Evolutionary conservation across 2,329 filamentous ascomycete genomes (phyloP).

Genomic region (Pseudocercospora cruenta): DNA sequence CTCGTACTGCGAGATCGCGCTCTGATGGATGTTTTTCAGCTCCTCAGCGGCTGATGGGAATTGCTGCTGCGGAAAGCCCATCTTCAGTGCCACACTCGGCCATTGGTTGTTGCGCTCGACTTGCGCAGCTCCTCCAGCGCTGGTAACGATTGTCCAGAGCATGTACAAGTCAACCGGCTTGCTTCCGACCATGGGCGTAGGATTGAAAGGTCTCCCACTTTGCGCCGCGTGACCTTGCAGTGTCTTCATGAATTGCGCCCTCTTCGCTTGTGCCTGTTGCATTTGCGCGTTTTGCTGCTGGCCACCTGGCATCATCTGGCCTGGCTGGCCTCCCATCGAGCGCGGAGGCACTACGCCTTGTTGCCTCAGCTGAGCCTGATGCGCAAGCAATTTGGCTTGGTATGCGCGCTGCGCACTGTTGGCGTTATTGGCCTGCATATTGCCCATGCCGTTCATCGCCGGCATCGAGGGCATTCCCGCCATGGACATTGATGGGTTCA

Average conservation of each 20-base stretch:
- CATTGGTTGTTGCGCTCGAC: constrained; percentile 73
- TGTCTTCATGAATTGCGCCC: constrained; percentile 62
- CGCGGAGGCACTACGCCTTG: constrained; percentile 38
- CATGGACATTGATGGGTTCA: constrained; percentile 38
- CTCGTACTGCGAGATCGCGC: constrained; percentile 77
- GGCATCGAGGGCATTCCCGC: constrained; percentile 49
- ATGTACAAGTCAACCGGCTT: constrained; percentile 74
- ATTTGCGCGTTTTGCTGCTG: constrained; percentile 26
- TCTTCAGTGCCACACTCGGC: constrained; percentile 66
- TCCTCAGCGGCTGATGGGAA: constrained; percentile 68
- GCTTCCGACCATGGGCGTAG: constrained; percentile 72
- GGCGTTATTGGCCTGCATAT: constrained; percentile 49
- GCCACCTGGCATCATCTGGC: constrained; percentile 34
- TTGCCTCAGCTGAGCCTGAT: constrained; percentile 66
- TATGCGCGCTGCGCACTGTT: constrained; percentile 78
- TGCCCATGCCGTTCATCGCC: constrained; percentile 40
- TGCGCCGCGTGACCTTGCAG: constrained; percentile 77
- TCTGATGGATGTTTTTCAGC: constrained; percentile 72
- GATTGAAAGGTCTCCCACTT: constrained; percentile 73
- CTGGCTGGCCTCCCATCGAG: constrained; percentile 31
- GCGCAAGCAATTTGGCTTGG: constrained; percentile 81
- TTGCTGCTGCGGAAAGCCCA: constrained; percentile 48
- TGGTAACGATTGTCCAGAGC: constrained; percentile 77
- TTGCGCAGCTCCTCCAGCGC: constrained; percentile 74
- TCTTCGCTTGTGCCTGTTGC: constrained; percentile 34